A percentile compares a stretch with the other conserved stretches of the same genome.
Conservation (phyloP, 163 green algal species). For the Chlamydomonas reinhardtii region DNA sequence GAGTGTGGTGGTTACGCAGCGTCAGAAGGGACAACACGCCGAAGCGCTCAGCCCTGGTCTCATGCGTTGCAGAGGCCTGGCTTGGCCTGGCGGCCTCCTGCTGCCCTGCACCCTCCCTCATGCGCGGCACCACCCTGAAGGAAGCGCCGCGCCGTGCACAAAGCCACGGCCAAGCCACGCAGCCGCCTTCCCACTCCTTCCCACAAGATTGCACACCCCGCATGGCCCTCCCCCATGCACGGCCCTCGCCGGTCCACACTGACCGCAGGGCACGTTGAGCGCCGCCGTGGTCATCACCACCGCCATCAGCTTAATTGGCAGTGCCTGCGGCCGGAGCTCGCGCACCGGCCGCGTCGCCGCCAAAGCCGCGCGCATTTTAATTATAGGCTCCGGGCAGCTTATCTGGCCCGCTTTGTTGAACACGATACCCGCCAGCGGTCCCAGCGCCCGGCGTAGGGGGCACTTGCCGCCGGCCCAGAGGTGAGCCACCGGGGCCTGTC, state of each 20-base stretch:
- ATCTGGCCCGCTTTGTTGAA: conserved; percentile 73
- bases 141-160: too few species aligned
- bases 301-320: conserved; percentile 81
- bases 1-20: background rate
- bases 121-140: too few species aligned
- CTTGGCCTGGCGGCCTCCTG: too few species aligned
- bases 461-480: conserved; percentile 53
- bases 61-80: too few species aligned
- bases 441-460: conserved; percentile 70
- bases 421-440: conserved; percentile 74
- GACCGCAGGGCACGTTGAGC: conserved; percentile 88
- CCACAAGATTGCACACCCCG: too few species aligned
- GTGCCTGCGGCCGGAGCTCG: conserved; percentile 72
- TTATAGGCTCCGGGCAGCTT: conserved; percentile 84
- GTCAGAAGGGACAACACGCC: too few species aligned
- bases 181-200: too few species aligned
- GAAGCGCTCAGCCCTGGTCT: too few species aligned
- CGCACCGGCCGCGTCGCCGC: conserved; percentile 78
- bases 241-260: background rate
- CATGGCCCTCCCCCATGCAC: too few species aligned
- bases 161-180: too few species aligned
- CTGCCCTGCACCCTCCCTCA: too few species aligned
- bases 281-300: conserved; percentile 72
- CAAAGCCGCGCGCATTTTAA: conserved; percentile 84
- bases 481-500: too few species aligned